Evolutionary conservation across 352 stramenopile genomes (phyloP), one percentile per base, ranked within the genome.

Genomic region (Blastocystis sp.): DNA sequence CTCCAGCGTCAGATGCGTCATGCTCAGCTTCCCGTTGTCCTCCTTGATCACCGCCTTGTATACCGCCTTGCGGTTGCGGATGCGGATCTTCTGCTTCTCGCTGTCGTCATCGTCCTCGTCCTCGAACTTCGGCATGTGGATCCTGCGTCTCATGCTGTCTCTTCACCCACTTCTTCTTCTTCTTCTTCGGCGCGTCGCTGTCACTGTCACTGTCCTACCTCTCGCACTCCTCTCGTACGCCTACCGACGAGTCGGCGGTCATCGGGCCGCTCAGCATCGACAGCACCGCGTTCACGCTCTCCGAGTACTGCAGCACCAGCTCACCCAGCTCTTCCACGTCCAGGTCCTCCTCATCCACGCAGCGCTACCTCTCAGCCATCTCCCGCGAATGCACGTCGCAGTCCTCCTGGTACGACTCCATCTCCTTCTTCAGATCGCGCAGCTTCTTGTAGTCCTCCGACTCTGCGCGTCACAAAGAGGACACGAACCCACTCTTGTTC

Each of bases 31-130:
- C 24, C 67, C 67, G 49, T 78, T 78, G 18, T 34, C 34, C 67
- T 78, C 67, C 67, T 78, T 78, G 46, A 78, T 78, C 21, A 78
- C 67, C 24, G 36, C 67, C 34, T 78, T 78, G 42, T 63, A 78
- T 16, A 78, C 67, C 49, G 67, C 67, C 34, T 78, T 78, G 40
- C 67, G 67, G 67, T 59, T 78, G 16, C 42, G 36, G n/a, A 78
- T 59, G 16, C 24, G 46, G 3, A 78, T 14, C 29, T 46, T 38
- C 24, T 61, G 36, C 42, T 51, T 16, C 46, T 54, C 36, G 9
- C 34, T 59, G 42, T 78, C 67, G 34, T 78, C 67, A 18, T 78
- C 67, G 34, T 78, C 67, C 11, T 78, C 67, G 32, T 78, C 67
- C 16, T 78, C 67, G 32, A 78, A 78, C 49, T 78, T 78, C n/a